phyloP scores from a whole-genome alignment of 345 rosid species.

The Syzygium jambos region DNA sequence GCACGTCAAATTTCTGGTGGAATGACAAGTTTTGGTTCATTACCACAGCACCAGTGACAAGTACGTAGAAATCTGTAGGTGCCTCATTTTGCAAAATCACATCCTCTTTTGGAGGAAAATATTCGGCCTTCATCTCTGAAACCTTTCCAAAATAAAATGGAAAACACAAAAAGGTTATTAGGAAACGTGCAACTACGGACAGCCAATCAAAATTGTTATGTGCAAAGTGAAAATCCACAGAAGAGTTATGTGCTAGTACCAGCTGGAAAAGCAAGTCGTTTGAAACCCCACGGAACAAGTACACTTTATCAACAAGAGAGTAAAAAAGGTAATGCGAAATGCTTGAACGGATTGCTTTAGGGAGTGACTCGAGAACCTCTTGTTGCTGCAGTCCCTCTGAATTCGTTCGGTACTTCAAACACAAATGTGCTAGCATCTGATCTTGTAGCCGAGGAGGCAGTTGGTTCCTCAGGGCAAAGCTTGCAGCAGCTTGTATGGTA shows the following conservation, averaged over 20 bases:
- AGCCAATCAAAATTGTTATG: background rate
- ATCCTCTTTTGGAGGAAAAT: conserved; percentile 85
- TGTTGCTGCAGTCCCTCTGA: conserved; percentile 78
- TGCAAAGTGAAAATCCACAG: background rate
- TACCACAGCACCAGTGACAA: conserved; percentile 73
- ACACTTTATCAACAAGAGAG: conserved; percentile 54
- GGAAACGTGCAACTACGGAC: background rate
- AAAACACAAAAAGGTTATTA: background rate
- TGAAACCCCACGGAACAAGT: conserved; percentile 65
- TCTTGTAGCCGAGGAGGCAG: conserved; percentile 58
- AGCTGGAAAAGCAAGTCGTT: conserved; percentile 71
- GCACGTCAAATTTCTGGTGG: background rate
- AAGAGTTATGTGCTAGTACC: conserved; percentile 18
- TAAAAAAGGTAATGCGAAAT: conserved; percentile 69
- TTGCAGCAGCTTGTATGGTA: conserved; percentile 71
- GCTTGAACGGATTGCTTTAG: conserved; percentile 74
- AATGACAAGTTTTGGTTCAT: background rate
- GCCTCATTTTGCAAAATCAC: conserved; percentile 81
- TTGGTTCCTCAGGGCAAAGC: conserved; percentile 65
- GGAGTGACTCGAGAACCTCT: conserved; percentile 70
- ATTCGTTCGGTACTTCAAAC: conserved; percentile 59
- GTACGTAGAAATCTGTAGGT: conserved; percentile 71
- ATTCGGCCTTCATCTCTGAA: conserved; percentile 82
- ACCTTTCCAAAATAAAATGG: conserved; percentile 28
- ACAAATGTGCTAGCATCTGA: conserved; percentile 76